phyloP scores from a whole-genome alignment of 495 filamentous ascomycete genomes.

The Talaromyces adpressus region DNA sequence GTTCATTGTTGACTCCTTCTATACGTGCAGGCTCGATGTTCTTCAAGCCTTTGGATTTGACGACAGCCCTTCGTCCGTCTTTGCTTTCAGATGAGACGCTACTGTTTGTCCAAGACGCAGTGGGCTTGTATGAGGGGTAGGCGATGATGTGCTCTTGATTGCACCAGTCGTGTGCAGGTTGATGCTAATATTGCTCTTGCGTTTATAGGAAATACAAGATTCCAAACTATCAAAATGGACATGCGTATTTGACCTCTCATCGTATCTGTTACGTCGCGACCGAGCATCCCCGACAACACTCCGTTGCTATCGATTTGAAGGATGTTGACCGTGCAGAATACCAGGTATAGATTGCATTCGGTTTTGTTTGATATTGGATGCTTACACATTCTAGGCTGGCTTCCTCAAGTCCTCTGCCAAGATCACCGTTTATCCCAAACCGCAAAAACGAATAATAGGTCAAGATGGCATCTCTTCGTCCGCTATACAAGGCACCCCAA shows the following conservation, averaged over 20 bases:
- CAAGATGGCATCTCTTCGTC: conserved; percentile 16
- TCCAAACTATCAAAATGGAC: conserved; percentile 88
- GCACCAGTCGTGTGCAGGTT: background rate
- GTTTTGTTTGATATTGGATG: background rate
- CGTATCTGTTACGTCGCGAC: conserved; percentile 93
- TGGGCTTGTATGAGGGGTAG: conserved; percentile 96
- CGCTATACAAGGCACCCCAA: background rate
- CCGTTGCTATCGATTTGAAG: conserved; percentile 79
- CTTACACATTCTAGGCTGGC: conserved; percentile 55
- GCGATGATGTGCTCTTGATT: conserved; percentile 16
- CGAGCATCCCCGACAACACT: conserved; percentile 76
- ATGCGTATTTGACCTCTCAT: conserved; percentile 93
- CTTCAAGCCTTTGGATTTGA: conserved; percentile 89
- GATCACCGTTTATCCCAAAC: conserved; percentile 79
- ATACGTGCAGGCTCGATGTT: conserved; percentile 63
- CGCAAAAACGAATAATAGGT: conserved; percentile 44
- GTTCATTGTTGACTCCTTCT: background rate
- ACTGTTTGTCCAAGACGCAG: conserved; percentile 93
- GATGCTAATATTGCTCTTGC: background rate
- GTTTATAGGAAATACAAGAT: conserved; percentile 83
- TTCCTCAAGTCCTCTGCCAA: conserved; percentile 95
- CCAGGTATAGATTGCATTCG: conserved; percentile 51
- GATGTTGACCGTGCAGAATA: conserved; percentile 87
- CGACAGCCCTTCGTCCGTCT: conserved; percentile 85
- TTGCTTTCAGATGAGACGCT: conserved; percentile 85